phyloP scores from a whole-genome alignment of 768 basidiomycete species.

The Kwoniella dendrophila region DNA sequence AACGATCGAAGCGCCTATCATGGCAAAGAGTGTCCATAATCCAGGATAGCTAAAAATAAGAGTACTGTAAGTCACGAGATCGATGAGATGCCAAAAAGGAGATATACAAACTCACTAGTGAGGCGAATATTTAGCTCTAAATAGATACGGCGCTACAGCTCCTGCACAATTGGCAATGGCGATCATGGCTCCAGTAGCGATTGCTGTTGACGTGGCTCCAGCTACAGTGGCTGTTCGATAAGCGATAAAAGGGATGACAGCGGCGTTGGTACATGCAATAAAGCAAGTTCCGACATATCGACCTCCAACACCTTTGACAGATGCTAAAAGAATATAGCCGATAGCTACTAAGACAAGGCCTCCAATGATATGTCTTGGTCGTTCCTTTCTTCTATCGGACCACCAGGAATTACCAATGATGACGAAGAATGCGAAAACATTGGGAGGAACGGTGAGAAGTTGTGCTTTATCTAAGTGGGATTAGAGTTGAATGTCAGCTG shows the following conservation, averaged over 20 bases:
- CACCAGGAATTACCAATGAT: slow-evolving; percentile 48
- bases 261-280: slow-evolving; percentile 51
- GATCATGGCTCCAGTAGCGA: slow-evolving; percentile 43
- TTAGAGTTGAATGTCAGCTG: slow-evolving; percentile 14
- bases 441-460: slow-evolving; percentile 38
- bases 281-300: slow-evolving; percentile 45
- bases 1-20: slow-evolving; percentile 30
- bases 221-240: slow-evolving; percentile 43
- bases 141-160: slow-evolving; percentile 43
- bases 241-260: slow-evolving; percentile 49
- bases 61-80: not conserved
- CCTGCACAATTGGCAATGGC: slow-evolving; percentile 48
- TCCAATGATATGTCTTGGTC: slow-evolving; percentile 44
- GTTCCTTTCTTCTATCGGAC: slow-evolving; percentile 38
- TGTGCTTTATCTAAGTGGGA: slow-evolving; percentile 24
- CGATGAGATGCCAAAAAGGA: no score
- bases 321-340: slow-evolving; percentile 46
- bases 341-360: slow-evolving; percentile 36
- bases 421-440: slow-evolving; percentile 36
- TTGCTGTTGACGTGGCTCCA: slow-evolving; percentile 43
- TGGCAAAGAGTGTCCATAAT: slow-evolving; percentile 47
- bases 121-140: slow-evolving; percentile 35
- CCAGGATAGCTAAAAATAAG: slow-evolving; percentile 37
- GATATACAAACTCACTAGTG: slow-evolving; percentile 29
- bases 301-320: slow-evolving; percentile 33